phyloP scores from a whole-genome alignment of 225 moss, liverwort and hornwort genomes.

The Lunularia cruciata region DNA sequence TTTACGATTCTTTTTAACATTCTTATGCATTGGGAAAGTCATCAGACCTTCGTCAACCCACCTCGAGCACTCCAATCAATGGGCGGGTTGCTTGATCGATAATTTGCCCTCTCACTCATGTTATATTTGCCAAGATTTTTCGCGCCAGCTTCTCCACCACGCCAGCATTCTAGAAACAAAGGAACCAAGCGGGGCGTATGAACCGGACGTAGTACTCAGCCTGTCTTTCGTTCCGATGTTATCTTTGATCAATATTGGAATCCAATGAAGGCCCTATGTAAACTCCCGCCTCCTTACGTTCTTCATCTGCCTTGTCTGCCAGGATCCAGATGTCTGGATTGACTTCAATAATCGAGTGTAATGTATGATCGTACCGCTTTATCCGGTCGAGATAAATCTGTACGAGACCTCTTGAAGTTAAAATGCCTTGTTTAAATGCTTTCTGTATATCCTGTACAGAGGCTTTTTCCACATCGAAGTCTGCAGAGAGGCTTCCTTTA shows the following conservation, averaged over 20 bases:
- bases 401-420: slow-evolving; percentile 30
- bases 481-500: background rate
- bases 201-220: slow-evolving; percentile 34
- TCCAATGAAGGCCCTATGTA: slow-evolving; percentile 36
- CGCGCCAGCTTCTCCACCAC: slow-evolving; percentile 35
- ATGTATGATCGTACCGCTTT: slow-evolving; percentile 20
- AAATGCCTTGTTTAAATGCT: slow-evolving; percentile 20
- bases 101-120: slow-evolving; percentile 35
- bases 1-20: background rate
- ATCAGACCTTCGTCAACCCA: slow-evolving; percentile 35
- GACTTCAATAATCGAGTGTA: slow-evolving; percentile 32
- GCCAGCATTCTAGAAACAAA: slow-evolving; percentile 33
- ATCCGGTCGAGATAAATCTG: slow-evolving; percentile 28
- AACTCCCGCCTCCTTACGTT: slow-evolving; percentile 28
- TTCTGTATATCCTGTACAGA: slow-evolving; percentile 24
- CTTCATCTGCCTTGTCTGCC: slow-evolving; percentile 28
- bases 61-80: slow-evolving; percentile 40
- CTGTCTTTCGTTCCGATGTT: slow-evolving; percentile 33
- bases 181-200: slow-evolving; percentile 32
- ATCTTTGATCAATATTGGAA: slow-evolving; percentile 37
- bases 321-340: slow-evolving; percentile 34
- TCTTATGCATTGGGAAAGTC: background rate
- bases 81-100: slow-evolving; percentile 24
- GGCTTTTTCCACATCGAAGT: slow-evolving; percentile 22
- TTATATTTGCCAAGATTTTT: slow-evolving; percentile 37